Conservation (phyloP, 305 asterid genomes). For the Solanum hybrid region DNA sequence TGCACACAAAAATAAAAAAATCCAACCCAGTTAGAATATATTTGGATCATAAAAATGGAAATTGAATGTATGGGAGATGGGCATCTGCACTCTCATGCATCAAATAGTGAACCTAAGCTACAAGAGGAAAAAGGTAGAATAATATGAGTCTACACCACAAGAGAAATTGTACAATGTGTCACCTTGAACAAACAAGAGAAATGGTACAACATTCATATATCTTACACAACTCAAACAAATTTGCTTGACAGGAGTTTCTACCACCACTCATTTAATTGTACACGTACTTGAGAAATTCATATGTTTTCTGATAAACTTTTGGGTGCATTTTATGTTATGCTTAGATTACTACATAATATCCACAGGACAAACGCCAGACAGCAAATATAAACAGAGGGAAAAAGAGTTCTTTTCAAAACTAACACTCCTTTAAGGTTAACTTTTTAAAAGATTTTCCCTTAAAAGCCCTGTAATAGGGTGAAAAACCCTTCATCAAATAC, state of each 20-base stretch:
- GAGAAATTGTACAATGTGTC: not conserved
- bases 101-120: not conserved
- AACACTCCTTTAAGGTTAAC: not conserved
- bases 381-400: not conserved
- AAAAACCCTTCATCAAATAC: not conserved
- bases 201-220: not conserved
- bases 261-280: not conserved
- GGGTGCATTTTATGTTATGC: not conserved
- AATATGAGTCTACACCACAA: not conserved
- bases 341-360: not conserved
- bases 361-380: not conserved
- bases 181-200: not conserved
- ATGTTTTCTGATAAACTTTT: not conserved
- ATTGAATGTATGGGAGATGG: not conserved
- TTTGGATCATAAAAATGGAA: not conserved
- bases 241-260: not conserved
- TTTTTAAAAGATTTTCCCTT: not conserved
- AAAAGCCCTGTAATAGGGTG: not conserved
- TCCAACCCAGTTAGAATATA: not conserved
- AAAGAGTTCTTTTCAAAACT: not conserved
- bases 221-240: not conserved
- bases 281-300: not conserved
- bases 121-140: not conserved
- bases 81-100: not conserved
- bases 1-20: conserved; percentile 16